Evolutionary conservation across 2,329 filamentous ascomycete species (phyloP), one percentile per base, ranked within the genome.

Genomic region (Talaromyces sp.): DNA sequence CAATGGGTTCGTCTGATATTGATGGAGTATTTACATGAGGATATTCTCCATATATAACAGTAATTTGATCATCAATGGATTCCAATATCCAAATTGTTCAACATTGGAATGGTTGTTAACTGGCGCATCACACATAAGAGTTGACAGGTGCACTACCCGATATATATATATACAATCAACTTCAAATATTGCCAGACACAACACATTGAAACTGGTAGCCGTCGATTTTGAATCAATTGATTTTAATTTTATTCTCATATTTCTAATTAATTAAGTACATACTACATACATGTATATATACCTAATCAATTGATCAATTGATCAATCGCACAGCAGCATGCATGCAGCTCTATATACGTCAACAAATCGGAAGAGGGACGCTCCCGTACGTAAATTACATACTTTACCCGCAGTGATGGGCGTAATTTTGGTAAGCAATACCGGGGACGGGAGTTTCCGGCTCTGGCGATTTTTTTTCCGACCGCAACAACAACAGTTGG

Each of bases 391-490:
- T 47, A 47, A 47, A 47, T 47, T 47, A 47, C 44, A 25, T 9
- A 22, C 9, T 2, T 9, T 25, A 7, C 8, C 10, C n/a, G 44
- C n/a, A 19, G 22, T 8, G 10, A 19, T 11, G 19, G 1, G n/a
- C 30, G 44, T 58, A 58, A 58, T 52, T 58, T 51, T 39, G 42
- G 56, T 58, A 51, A n/a, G 19, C n/a, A 15, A 25, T 58, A 58
- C 56, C 56, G 44, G 56, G 22, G 30, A 22, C 56, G 56, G 56
- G 25, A 58, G 56, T 36, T 58, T 52, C 17, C 56, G 56, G 56
- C 44, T 28, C 39, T 19, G 42, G 17, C 0, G 8, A 3, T 30
- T 27, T 47, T 25, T 27, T n/a, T 49, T 30, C n/a, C 55, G 44
- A 28, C 19, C 44, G 51, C 22, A 52, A 52, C 56, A 25, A 17